Evolutionary conservation across 768 basidiomycete species (phyloP).

Genomic region (Tulasnella sp.): DNA sequence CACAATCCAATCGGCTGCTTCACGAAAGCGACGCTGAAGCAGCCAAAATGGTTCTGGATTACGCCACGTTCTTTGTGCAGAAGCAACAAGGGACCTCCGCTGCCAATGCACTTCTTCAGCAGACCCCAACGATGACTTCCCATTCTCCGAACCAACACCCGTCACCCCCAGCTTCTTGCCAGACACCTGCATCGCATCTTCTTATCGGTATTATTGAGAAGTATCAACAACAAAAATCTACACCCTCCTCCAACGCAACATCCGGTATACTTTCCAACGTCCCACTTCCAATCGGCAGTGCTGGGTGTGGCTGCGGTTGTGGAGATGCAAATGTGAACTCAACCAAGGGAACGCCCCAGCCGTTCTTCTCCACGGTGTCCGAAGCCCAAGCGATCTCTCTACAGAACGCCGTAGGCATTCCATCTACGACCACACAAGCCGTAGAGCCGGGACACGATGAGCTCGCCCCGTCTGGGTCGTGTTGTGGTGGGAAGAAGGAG

Average conservation of each 20-base stretch:
- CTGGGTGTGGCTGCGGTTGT: background rate
- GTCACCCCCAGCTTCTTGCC: background rate
- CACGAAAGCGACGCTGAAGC: constrained; percentile 2
- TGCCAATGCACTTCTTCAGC: background rate
- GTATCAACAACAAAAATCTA: constrained; percentile 15
- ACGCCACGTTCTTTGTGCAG: constrained; percentile 10
- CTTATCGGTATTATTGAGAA: constrained; percentile 16
- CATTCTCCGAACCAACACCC: background rate
- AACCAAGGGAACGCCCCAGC: background rate
- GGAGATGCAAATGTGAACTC: background rate
- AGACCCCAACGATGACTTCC: background rate
- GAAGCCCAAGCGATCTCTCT: background rate
- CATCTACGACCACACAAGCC: background rate
- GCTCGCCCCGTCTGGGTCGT: background rate
- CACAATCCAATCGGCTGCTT: background rate
- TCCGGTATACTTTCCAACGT: background rate
- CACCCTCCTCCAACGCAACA: background rate
- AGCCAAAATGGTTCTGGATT: constrained; percentile 16
- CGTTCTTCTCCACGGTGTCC: background rate
- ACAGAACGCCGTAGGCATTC: background rate
- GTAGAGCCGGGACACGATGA: background rate
- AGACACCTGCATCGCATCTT: constrained; percentile 12
- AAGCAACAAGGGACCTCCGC: background rate
- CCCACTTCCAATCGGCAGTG: constrained; percentile 6
- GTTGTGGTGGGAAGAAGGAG: background rate